Percentiles rank a stretch among this genome's conserved stretches.
These are phyloP conservation scores for Pulveroboletus ravenelii DNA, from an alignment of 768 basidiomycete genomes.

Conservation along the genomic window DNA sequence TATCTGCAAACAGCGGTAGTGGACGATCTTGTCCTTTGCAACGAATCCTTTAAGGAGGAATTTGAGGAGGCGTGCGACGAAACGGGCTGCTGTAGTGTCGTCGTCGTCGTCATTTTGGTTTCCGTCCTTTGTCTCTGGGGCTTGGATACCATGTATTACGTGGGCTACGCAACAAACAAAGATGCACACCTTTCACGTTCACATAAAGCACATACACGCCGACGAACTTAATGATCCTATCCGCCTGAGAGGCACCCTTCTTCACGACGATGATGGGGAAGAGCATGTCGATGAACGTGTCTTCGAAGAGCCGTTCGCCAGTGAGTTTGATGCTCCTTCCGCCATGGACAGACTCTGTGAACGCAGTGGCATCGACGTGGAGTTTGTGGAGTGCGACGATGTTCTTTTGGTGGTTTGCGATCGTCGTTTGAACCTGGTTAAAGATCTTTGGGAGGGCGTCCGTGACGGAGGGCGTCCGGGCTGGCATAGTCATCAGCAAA, in stretches of 20 bases:
- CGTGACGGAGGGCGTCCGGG: too few species aligned
- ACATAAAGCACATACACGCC: constrained; percentile 72
- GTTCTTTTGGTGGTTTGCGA: too few species aligned
- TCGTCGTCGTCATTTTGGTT: constrained; percentile 40
- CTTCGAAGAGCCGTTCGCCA: constrained; percentile 77
- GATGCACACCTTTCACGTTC: constrained; percentile 63
- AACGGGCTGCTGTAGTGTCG: constrained; percentile 65
- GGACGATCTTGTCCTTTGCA: constrained; percentile 83
- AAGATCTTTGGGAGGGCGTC: too few species aligned
- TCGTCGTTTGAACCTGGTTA: too few species aligned
- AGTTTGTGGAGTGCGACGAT: constrained; percentile 77
- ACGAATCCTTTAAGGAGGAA: constrained; percentile 74
- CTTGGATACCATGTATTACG: constrained; percentile 20
- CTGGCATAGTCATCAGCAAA: too few species aligned
- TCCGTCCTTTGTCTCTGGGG: constrained; percentile 32
- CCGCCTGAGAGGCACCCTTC: constrained; percentile 71
- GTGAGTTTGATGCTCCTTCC: constrained; percentile 50
- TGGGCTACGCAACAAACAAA: not conserved
- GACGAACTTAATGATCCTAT: constrained; percentile 77
- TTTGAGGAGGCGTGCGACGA: constrained; percentile 60
- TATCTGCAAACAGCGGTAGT: constrained; percentile 75
- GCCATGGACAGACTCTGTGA: constrained; percentile 45
- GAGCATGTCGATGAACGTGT: constrained; percentile 56
- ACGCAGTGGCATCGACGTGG: constrained; percentile 57
- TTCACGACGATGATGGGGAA: constrained; percentile 63